phyloP scores from a whole-genome alignment of 345 rosid species.

The Gossypium turneri region DNA sequence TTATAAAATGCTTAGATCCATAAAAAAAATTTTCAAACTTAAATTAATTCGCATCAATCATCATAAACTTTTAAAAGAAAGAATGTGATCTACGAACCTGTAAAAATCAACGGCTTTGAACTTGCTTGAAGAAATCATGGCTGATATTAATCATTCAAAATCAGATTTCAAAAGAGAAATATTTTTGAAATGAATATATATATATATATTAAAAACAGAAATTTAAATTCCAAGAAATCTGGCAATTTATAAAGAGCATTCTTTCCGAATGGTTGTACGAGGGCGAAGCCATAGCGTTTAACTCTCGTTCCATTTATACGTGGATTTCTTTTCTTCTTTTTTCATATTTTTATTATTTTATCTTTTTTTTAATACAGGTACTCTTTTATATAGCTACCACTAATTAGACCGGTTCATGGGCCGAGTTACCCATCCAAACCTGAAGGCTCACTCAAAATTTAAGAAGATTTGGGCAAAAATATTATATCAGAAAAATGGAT shows the following conservation, averaged over 20 bases:
- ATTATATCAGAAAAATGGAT: no score
- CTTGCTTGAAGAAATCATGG: conserved; percentile 59
- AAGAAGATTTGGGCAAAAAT: rapidly evolving
- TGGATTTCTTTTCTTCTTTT: neutral
- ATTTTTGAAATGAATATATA: neutral
- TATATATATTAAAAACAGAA: neutral
- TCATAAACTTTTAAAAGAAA: neutral
- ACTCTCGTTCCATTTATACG: neutral
- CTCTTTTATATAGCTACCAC: no score
- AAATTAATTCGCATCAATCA: neutral
- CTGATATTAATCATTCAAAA: conserved; percentile 8
- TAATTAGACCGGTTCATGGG: neutral
- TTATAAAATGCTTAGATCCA: conserved; percentile 3
- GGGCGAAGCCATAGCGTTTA: neutral
- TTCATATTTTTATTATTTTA: neutral
- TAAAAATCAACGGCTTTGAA: conserved; percentile 64
- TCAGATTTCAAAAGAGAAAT: neutral
- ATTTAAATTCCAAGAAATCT: neutral
- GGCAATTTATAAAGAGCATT: neutral
- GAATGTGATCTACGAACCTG: conserved; percentile 1
- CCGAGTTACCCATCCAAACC: rapidly evolving
- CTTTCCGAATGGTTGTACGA: neutral
- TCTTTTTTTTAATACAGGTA: neutral
- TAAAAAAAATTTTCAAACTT: neutral
- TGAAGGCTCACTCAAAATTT: rapidly evolving